phyloP scores from a whole-genome alignment of 192 early-diverging fungal genomes.

The Backusella tarrabulga region DNA sequence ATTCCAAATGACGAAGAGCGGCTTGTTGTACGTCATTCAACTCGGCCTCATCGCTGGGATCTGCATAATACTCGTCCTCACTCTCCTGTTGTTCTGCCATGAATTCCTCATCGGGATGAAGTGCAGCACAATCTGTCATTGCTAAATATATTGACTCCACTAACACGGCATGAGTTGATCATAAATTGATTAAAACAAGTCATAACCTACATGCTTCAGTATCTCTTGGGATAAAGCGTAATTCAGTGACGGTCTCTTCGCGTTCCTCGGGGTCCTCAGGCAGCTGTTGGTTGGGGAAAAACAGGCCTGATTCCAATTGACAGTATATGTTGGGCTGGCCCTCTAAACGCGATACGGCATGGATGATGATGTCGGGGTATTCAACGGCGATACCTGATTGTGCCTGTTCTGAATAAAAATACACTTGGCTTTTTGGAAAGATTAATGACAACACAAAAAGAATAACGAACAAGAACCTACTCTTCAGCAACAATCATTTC shows the following conservation, averaged over 20 bases:
- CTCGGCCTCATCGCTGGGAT: constrained; percentile 37
- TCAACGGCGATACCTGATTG: constrained; percentile 54
- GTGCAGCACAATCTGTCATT: constrained; percentile 61
- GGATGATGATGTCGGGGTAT: constrained; percentile 67
- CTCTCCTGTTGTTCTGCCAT: constrained; percentile 42
- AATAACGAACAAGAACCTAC: constrained; percentile 13
- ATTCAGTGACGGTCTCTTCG: constrained; percentile 49
- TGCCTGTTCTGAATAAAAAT: constrained; percentile 47
- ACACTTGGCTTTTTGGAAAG: constrained; percentile 40
- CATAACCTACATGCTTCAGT: constrained; percentile 46
- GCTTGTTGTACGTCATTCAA: constrained; percentile 41
- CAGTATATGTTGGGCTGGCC: constrained; percentile 62
- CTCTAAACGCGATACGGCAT: constrained; percentile 61
- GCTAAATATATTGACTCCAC: constrained; percentile 69
- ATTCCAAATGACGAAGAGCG: constrained; percentile 35
- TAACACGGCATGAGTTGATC: constrained; percentile 16
- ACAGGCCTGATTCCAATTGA: constrained; percentile 50
- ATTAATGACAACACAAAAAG: neutral
- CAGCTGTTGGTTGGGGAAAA: constrained; percentile 40
- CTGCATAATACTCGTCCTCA: constrained; percentile 31
- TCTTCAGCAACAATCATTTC: constrained; percentile 49
- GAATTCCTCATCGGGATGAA: constrained; percentile 64
- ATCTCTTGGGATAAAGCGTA: constrained; percentile 62
- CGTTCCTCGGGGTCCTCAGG: constrained; percentile 36
- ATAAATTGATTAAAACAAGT: neutral